Base-by-base conservation (phyloP, 306 rosid genomes). In the Cercis canadensis region DNA sequence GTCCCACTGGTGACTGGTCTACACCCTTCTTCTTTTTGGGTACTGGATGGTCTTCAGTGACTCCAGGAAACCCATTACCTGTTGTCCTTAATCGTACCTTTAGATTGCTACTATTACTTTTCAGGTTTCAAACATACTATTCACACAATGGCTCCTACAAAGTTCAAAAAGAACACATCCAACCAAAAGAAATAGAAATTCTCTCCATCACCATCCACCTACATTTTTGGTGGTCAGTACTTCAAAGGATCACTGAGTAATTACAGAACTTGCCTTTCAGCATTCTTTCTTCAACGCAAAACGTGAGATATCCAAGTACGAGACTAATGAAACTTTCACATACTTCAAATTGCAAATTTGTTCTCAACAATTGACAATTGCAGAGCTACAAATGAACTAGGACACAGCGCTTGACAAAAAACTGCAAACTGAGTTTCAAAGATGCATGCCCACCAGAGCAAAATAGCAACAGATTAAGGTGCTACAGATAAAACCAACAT, bases 121-220 rank as follows among this genome's bases (percentile, higher is more conserved):
- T 79, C 67, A 75, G 57, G 70, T 75, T 71, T 69, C 75, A 41
- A 51, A 70, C 81, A 66, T 50, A 49, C 9, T 50, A 37, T 47
- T 72, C 64, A 61, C 51, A 76, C 73, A 61, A 59, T 34, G 58
- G 17, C 36, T 67, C 74, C 47, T 53, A 37, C 7, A n/a, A 65
- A 34, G 17, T 74, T 41, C 15, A 67, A 13, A 67, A 33, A 16
- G 16, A 65, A 61, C 19, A 65, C 61, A 44, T 41, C 51, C 31
- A 69, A 46, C 63, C 50, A 40, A 58, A 59, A 29, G 31, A 46
- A 41, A 44, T 8, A 44, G 15, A 1, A 67, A 43, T 37, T 15
- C 36, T 45, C 21, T 17, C 37, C 13, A 47, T 36, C 58, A 33
- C 41, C 54, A 31, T 41, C 64, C 11, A 45, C 57, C 72, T 24